Evolutionary conservation across 352 stramenopile species (phyloP), one percentile per base, ranked within the genome.

Genomic region (Globisporangium emineosum): DNA sequence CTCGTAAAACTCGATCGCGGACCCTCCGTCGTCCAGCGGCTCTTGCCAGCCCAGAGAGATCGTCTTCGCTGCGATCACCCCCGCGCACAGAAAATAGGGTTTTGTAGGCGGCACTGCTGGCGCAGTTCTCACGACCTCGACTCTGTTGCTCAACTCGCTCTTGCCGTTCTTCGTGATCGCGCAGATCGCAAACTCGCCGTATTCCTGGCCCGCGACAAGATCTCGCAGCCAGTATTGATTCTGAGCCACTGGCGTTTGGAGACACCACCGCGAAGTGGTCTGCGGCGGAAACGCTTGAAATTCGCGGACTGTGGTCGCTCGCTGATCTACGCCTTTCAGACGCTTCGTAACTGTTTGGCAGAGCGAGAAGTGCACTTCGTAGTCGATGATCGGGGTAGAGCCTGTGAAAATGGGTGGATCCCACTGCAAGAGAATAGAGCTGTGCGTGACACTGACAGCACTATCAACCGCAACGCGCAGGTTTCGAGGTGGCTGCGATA

Each of bases 381-480:
- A 91, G 59, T 93, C 83, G 40, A 87, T 70, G 66, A 93, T 86
- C 9, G 67, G 68, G 25, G 74, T 74, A 2, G 81, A 89, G 2
- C 80, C 81, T 1, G 81, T 93, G 64, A 93, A 91, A 57, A 90
- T 90, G 0, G 83, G 83, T 15, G 69, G 68, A 29, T 93, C 78
- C 81, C 81, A 93, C 55, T 67, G 29, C 42, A 91, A 61, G 1
- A 72, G 60, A 30, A 93, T 57, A 0, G 69, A 47, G 29, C 76
- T 85, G 60, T 91, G 81, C 0, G 64, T 65, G 43, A 80, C 64
- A 8, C 62, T 67, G 13, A 17, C 23, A 1, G 61, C 62, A 13
- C 72, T 72, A 1, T 57, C 51, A n/a, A 56, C 6, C 17, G 63
- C 70, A 0, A 87, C 65, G 13, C 74, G 76, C 32, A 93, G 54